Evolutionary conservation across 108 stramenopile genomes (phyloP).

Genomic region (Nitzschia sp.): DNA sequence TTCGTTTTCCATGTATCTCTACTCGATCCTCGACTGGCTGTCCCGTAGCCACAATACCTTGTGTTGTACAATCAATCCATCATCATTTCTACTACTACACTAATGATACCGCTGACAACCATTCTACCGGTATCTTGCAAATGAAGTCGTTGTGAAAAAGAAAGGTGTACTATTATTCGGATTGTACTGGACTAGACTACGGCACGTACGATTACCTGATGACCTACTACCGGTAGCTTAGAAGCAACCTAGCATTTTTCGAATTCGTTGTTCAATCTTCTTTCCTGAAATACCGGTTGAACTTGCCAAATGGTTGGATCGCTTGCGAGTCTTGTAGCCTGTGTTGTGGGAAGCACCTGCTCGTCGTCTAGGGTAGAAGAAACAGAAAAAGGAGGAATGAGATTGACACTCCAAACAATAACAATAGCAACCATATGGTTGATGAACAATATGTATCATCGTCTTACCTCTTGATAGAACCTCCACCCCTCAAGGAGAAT

Average conservation of each 20-base stretch:
- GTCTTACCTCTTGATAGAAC: constrained; percentile 69
- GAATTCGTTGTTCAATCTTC: constrained; percentile 68
- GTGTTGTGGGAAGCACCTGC: constrained; percentile 74
- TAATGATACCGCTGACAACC: neutral
- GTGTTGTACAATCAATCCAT: no score
- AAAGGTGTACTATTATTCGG: neutral
- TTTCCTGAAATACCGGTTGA: constrained; percentile 61
- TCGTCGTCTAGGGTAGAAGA: constrained; percentile 10
- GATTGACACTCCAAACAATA: neutral
- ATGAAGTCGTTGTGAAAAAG: neutral
- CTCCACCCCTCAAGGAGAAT: constrained; percentile 69
- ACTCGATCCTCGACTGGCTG: no score
- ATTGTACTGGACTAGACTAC: no score
- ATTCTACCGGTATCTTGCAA: neutral
- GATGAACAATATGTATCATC: neutral
- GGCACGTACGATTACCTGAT: no score
- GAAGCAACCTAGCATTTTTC: constrained; percentile 45
- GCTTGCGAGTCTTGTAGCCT: constrained; percentile 65
- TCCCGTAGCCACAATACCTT: no score
- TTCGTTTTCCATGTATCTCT: no score
- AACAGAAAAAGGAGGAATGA: neutral
- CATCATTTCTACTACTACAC: neutral
- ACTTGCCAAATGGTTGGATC: constrained; percentile 57
- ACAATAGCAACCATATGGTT: neutral
- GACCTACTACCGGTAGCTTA: no score